Base-by-base conservation (phyloP, 176 grass and related monocot genomes). In the Aegilops longissima region DNA sequence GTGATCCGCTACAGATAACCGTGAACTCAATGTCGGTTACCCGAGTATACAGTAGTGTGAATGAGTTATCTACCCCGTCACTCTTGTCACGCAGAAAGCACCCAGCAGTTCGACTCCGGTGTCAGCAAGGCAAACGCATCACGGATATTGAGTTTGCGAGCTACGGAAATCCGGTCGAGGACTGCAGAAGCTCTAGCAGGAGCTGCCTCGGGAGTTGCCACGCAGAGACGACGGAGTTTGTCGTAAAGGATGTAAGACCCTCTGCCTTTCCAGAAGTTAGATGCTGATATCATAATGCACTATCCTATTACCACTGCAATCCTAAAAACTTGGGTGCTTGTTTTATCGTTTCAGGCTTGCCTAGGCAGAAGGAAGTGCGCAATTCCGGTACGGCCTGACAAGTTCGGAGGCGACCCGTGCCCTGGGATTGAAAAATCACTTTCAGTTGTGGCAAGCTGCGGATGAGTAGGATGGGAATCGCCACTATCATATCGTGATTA, bases 21-120 rank as follows among this genome's bases (percentile, higher is more conserved):
- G 76, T 93, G 45, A 93, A 97, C 38, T 87, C 87, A 13, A 89
- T 97, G 65, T 79, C 89, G 4, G 65, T 97, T 30, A 85, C 84
- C 64, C 62, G 31, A 38, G 52, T 85, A 12, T 87, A 77, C 23
- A 35, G 81, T 6, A 62, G 24, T 5, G 70, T 86, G 47, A 80
- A 80, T 38, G 89, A 91, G 52, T 47, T 71, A 1, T 76, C 73
- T 27, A 45, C 73, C 13, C 80, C 86, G 0, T 86, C 81, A 9
- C 80, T 85, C 23, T 66, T 80, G 58, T 91, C 77, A 47, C 63
- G 61, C 31, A 81, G 34, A 66, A 82, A 87, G 20, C 65, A 88
- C 39, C 66, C 88, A 52, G 44, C 35, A 23, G 73, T 90, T 61
- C 85, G 38, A 12, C 85, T 93, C 24, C 17, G 45, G 35, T 93